Evolutionary conservation across 139 green algal species (phyloP).

Genomic region (Picochlorum sp.): DNA sequence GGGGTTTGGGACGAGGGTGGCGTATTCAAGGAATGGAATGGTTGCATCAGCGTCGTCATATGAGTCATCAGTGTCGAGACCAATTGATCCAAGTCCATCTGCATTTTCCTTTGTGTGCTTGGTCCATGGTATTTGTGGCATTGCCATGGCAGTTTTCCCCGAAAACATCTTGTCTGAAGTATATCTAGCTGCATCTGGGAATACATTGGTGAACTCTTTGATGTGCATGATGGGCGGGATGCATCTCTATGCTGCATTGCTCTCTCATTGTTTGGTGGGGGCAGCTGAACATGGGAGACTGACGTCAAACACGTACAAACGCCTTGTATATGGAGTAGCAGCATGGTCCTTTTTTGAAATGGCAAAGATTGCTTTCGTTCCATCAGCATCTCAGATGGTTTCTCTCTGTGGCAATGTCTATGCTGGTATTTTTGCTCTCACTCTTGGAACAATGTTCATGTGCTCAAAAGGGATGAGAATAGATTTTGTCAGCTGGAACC

Average conservation of each 20-base stretch:
- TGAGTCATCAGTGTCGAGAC: not conserved
- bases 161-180: not conserved
- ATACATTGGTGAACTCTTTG: constrained; percentile 7
- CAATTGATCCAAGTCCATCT: not conserved
- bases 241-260: constrained; percentile 12
- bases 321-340: constrained; percentile 32
- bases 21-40: too few species aligned
- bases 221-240: not conserved
- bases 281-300: constrained; percentile 35
- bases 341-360: not conserved
- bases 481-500: not conserved
- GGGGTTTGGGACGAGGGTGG: too few species aligned
- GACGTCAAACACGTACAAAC: constrained; percentile 46
- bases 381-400: too few species aligned
- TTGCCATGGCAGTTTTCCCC: constrained; percentile 8
- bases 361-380: not conserved
- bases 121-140: not conserved
- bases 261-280: constrained; percentile 28
- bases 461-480: not conserved
- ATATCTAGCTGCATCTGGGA: constrained; percentile 5
- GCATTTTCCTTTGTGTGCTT: not conserved
- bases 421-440: constrained; percentile 1
- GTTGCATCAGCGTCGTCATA: too few species aligned
- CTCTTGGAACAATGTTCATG: not conserved
- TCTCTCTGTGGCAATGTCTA: not conserved